phyloP scores from a whole-genome alignment of 1,139 yeast genomes.

The Geotrichum carabidarum region DNA sequence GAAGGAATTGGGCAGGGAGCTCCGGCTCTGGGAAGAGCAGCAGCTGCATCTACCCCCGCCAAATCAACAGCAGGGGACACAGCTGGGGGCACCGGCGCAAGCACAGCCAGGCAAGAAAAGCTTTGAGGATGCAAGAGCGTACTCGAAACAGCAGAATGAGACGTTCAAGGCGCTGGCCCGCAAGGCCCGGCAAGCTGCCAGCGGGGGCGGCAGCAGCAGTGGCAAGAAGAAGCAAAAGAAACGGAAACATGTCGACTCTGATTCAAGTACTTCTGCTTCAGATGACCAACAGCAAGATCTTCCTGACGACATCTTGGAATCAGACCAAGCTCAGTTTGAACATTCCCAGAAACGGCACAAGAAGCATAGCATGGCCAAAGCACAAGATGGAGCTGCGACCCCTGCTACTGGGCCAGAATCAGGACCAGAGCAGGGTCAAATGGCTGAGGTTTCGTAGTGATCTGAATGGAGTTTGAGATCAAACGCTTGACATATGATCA shows the following conservation, averaged over 20 bases:
- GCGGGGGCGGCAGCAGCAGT: constrained; percentile 24
- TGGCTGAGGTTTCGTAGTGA: no score
- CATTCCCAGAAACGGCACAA: no score
- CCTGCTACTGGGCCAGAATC: no score
- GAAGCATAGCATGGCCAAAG: no score
- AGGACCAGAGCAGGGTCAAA: no score
- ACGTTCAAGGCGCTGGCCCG: constrained; percentile 21
- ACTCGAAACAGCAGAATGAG: constrained; percentile 18
- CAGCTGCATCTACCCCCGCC: constrained; percentile 20
- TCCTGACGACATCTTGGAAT: no score
- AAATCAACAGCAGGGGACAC: constrained; percentile 5
- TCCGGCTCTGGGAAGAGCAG: constrained; percentile 63
- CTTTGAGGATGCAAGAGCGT: constrained; percentile 11
- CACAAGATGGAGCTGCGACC: no score
- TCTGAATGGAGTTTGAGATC: no score
- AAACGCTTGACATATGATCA: no score
- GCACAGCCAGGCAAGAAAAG: constrained; percentile 14
- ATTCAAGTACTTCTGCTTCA: no score
- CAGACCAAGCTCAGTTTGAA: no score
- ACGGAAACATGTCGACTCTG: not conserved
- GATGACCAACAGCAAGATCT: no score
- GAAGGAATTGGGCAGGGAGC: constrained; percentile 48
- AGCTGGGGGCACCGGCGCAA: constrained; percentile 22
- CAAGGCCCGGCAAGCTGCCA: constrained; percentile 23
- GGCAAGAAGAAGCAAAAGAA: not conserved